These are phyloP conservation scores for Chaetomiaceae sp. DNA, from an alignment of 2,329 filamentous ascomycete species.

Conservation along the genomic window DNA sequence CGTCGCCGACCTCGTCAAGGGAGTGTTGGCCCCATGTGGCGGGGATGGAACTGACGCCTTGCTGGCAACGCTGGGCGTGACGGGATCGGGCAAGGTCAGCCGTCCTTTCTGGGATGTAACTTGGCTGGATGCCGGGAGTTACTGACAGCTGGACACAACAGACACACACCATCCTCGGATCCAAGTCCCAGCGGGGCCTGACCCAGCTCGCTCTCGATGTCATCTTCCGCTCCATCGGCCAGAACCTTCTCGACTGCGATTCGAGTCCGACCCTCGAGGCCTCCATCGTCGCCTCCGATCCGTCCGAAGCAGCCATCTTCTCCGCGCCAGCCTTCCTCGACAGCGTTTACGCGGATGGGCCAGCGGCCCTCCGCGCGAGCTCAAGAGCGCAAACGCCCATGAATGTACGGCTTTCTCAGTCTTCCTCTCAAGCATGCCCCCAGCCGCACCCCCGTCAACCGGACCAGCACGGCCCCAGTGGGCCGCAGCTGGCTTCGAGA, in stretches of 20 bases:
- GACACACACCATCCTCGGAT: slow-evolving; percentile 95
- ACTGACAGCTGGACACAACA: slow-evolving; percentile 35
- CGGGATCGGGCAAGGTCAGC: slow-evolving; percentile 87
- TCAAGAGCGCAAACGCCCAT: slow-evolving; percentile 67
- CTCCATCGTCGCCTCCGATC: slow-evolving; percentile 71
- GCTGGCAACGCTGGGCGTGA: slow-evolving; percentile 87
- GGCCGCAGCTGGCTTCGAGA: slow-evolving; percentile 22
- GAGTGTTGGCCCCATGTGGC: slow-evolving; percentile 68
- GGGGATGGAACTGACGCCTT: slow-evolving; percentile 83
- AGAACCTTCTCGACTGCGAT: slow-evolving; percentile 62
- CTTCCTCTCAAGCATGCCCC: slow-evolving; percentile 27
- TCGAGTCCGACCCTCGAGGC: slow-evolving; percentile 60
- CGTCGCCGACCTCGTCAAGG: slow-evolving; percentile 70
- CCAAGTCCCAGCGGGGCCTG: slow-evolving; percentile 77
- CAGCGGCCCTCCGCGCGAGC: slow-evolving; percentile 51
- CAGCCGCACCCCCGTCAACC: slow-evolving; percentile 36
- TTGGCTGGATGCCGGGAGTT: no score
- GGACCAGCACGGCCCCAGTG: slow-evolving; percentile 9
- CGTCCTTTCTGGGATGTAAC: no score
- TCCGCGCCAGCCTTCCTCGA: slow-evolving; percentile 76
- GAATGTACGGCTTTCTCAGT: slow-evolving; percentile 49
- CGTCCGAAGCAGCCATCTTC: slow-evolving; percentile 74
- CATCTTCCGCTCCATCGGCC: slow-evolving; percentile 75
- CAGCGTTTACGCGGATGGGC: slow-evolving; percentile 64
- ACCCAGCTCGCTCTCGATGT: slow-evolving; percentile 90